Base-by-base conservation (phyloP, 805 yeast genomes). In the Wickerhamiella siamensis region DNA sequence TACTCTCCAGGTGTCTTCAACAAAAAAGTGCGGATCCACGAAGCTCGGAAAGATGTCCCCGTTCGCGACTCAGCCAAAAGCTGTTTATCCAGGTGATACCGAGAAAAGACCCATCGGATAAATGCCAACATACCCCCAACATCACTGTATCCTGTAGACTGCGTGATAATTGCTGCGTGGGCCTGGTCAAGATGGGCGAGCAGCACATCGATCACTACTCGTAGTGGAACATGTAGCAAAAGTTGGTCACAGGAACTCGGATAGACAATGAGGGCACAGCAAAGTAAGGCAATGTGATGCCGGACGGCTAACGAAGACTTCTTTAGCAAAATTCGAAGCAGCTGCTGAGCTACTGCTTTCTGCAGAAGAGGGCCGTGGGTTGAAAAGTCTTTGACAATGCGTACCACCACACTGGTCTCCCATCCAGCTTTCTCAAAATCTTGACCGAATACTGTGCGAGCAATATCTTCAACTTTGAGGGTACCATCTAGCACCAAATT, bases 51-150 rank as follows among this genome's bases (percentile, higher is more conserved):
- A 24, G 26, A 44, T 4, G 24, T n/a, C 15, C 15, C 20, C 10
- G 29, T 20, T 10, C 3, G 12, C 12, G 31, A n/a, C 14, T n/a
- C n/a, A 5, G 31, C 20, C 29, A 39, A 37, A n/a, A 24, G 17
- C 20, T 34, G 32, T 19, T 21, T 35, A 17, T 12, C 42, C 22
- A 31, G 39, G 26, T 60, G 59, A 47, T 63, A 71, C 31, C 69
- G 61, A 38, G 61, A 58, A 5, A 58, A 58, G n/a, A 68, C 51
- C 15, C 63, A 52, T 2, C 64, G 50, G 6, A 75, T 49, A 33
- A 77, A 62, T 31, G 77, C 54, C 20, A 79, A 51, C 1, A 77
- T 62, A 36, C 74, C 65, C 1, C 93, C 86, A 56, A 79, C 77
- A 32, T 81, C 76, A 2, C 83, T 65, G 18, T 41, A 44, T 3